Evolutionary conservation across 1,139 yeast species (phyloP).

Genomic region (Blastobotrys arbuscula): DNA sequence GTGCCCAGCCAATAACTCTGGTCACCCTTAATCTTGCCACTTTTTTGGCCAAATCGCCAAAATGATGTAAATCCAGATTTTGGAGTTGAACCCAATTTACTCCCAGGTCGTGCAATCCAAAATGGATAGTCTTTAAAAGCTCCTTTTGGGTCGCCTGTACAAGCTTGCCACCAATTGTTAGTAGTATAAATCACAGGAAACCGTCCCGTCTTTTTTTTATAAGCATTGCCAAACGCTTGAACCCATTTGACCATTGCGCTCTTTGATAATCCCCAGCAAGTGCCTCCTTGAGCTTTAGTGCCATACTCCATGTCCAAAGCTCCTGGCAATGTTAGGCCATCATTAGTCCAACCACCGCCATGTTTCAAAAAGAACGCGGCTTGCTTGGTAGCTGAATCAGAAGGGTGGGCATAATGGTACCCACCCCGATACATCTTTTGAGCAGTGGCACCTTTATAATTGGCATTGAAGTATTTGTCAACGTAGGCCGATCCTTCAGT

Average conservation of each 20-base stretch:
- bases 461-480: constrained; percentile 6
- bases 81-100: constrained; percentile 9
- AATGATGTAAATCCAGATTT: constrained; percentile 4
- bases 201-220: constrained; percentile 9
- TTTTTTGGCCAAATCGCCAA: constrained; percentile 10
- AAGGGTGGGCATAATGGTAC: constrained; percentile 13
- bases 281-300: constrained; percentile 3
- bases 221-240: constrained; percentile 11
- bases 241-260: constrained; percentile 6
- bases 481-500: constrained; percentile 11
- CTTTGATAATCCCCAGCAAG: constrained; percentile 9
- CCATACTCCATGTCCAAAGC: constrained; percentile 13
- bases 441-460: constrained; percentile 10
- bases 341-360: constrained; percentile 13
- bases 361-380: constrained; percentile 7
- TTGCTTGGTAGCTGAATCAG: constrained; percentile 5
- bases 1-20: constrained; percentile 12
- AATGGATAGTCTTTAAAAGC: constrained; percentile 12
- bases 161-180: constrained; percentile 11
- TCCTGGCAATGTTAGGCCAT: constrained; percentile 14
- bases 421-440: constrained; percentile 12
- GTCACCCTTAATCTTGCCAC: constrained; percentile 12
- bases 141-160: constrained; percentile 9
- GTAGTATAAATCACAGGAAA: constrained; percentile 14
- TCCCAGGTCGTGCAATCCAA: constrained; percentile 10